Evolutionary conservation across 2,329 filamentous ascomycete genomes (phyloP).

Genomic region (Cordyceps cateniannulata): DNA sequence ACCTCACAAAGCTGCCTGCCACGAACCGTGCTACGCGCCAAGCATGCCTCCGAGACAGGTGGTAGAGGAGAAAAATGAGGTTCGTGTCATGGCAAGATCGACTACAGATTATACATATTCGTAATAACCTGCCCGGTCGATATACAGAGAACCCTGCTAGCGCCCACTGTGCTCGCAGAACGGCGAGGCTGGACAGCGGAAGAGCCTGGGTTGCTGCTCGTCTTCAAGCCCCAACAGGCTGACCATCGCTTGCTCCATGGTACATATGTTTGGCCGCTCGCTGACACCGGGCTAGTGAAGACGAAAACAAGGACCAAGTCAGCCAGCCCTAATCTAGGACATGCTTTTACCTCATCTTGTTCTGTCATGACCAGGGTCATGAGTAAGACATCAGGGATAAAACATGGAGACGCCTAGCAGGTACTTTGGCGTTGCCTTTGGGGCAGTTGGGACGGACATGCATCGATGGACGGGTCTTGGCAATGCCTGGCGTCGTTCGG

Average conservation of each 20-base stretch:
- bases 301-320: too few relatives aligned
- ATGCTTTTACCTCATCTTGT: not conserved
- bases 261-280: too few relatives aligned
- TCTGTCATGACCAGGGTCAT: not conserved
- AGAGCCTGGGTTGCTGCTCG: too few relatives aligned
- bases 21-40: not conserved
- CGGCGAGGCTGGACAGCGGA: not conserved
- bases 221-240: too few relatives aligned
- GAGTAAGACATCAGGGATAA: not conserved
- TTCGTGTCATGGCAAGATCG: not conserved
- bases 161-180: not conserved
- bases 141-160: not conserved
- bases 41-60: not conserved
- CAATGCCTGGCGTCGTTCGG: not conserved
- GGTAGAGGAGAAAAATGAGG: not conserved
- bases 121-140: not conserved
- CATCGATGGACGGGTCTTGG: constrained; percentile 5
- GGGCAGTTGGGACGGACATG: not conserved
- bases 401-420: not conserved
- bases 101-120: not conserved
- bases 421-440: not conserved
- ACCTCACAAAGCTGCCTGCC: too few relatives aligned
- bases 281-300: too few relatives aligned
- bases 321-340: not conserved
- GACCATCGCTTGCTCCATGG: too few relatives aligned